Base-by-base conservation (phyloP, 345 rosid species). In the Capsella bursapastoris region DNA sequence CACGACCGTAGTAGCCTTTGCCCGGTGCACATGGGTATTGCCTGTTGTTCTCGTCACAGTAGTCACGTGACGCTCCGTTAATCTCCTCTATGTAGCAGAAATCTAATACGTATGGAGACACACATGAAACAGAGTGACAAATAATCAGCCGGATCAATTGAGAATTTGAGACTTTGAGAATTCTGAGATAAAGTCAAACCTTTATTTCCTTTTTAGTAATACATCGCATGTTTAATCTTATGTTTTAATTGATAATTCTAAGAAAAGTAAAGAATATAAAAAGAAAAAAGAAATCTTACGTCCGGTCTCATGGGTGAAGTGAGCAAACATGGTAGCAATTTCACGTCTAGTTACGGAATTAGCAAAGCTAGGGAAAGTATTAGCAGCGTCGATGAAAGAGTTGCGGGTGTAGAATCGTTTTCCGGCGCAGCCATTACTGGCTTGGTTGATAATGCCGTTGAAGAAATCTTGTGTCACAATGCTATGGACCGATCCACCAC, bases 51-150 rank as follows among this genome's bases (percentile, higher is more conserved):
- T 65, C 50, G 25, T 88, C 84, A 70, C 92, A 86, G 14, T 72
- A 85, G 79, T 86, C 67, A 27, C 45, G 81, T 1, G 86, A 68
- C n/a, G 91, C 73, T 31, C 89, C 90, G 27, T 87, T 57, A 3
- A 74, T 78, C 52, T 91, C 95, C 76, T 91, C 90, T 32, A 83
- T 81, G 60, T 66, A 66, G 82, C 95, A 91, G 44, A 89, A 91
- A 52, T 81, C 95, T 91, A 84, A 22, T 8, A 44, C 41, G 70
- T 40, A 45, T 38, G 38, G 43, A 74, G 25, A 22, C 2, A 2
- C 25, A 22, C 25, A 22, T 22, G 25, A 22, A 22, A 22, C 25
- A 22, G 2, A 22, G 25, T 18, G 22, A 18, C 22, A 18, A 18
- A 18, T 18, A 18, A 18, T 18, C 22, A 18, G 22, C 22, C 22